A percentile compares a stretch with the other conserved stretches of the same genome.
phyloP scores from a whole-genome alignment of 139 green algal genomes.

The Micractinium conductrix region DNA sequence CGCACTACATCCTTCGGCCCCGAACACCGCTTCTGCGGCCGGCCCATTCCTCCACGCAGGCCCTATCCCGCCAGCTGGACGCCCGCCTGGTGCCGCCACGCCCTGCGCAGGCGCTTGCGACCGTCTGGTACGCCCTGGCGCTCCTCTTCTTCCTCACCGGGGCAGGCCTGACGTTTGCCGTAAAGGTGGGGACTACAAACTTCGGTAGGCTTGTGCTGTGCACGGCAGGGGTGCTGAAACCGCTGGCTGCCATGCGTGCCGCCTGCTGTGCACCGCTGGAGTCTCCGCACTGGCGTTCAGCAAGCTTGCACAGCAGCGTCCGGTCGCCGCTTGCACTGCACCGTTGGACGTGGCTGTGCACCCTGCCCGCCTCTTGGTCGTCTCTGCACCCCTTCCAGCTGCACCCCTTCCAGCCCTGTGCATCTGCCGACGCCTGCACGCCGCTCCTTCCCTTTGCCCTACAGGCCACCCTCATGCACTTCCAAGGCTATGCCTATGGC shows the following conservation, averaged over 20 bases:
- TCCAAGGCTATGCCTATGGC: constrained; percentile 16
- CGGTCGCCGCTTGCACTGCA: not conserved
- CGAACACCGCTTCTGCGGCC: too few species aligned
- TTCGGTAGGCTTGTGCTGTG: not conserved
- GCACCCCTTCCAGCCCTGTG: too few species aligned
- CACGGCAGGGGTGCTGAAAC: too few species aligned
- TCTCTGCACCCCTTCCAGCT: not conserved
- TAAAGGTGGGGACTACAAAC: not conserved
- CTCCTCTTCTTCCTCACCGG: not conserved
- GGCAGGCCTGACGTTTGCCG: not conserved
- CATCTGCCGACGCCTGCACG: too few species aligned
- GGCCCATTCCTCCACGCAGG: not conserved
- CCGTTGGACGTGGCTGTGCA: too few species aligned
- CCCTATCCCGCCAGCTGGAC: not conserved
- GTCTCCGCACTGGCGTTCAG: too few species aligned
- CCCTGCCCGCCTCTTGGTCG: not conserved
- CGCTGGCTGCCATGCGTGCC: not conserved
- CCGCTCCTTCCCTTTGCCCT: too few species aligned
- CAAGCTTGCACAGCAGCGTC: too few species aligned
- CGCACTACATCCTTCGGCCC: too few species aligned
- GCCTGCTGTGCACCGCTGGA: not conserved
- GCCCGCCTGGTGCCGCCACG: not conserved
- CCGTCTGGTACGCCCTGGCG: not conserved
- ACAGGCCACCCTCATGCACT: not conserved
- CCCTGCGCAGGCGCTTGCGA: not conserved